Percentiles rank a stretch among this genome's conserved stretches.
Evolutionary conservation across 495 filamentous ascomycete genomes (phyloP).

Genomic region (Pyrenula aspistea): DNA sequence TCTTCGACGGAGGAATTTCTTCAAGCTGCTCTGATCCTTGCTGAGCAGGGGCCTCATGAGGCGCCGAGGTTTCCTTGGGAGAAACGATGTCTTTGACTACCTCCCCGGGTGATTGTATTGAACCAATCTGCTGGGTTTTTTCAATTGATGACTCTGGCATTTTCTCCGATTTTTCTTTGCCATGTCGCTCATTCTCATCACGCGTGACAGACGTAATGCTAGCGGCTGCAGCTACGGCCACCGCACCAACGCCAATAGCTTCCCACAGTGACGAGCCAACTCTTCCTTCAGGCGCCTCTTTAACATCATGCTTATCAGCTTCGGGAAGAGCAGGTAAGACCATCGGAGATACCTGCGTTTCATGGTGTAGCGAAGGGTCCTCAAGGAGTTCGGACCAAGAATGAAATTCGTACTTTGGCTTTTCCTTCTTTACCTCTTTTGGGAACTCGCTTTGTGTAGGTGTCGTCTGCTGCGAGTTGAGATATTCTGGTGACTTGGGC

Average conservation of each 20-base stretch:
- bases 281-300: background rate
- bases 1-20: constrained; percentile 14
- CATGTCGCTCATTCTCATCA: background rate
- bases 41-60: background rate
- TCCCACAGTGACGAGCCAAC: background rate
- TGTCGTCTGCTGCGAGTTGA: constrained; percentile 25
- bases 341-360: background rate
- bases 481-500: constrained; percentile 8
- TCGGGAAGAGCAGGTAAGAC: background rate
- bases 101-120: too few species aligned
- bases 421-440: constrained; percentile 13
- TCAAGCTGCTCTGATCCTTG: background rate
- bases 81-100: background rate
- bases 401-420: constrained; percentile 32
- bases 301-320: background rate
- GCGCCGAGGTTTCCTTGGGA: background rate
- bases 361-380: constrained; percentile 15
- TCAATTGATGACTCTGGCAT: too few species aligned
- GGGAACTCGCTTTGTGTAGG: constrained; percentile 20
- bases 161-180: too few species aligned
- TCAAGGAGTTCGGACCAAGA: constrained; percentile 32
- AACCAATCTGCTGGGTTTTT: too few species aligned
- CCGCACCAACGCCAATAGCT: background rate
- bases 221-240: background rate
- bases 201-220: background rate